Conservation (phyloP, 129 eudicot species). For the Lonicera japonica region DNA sequence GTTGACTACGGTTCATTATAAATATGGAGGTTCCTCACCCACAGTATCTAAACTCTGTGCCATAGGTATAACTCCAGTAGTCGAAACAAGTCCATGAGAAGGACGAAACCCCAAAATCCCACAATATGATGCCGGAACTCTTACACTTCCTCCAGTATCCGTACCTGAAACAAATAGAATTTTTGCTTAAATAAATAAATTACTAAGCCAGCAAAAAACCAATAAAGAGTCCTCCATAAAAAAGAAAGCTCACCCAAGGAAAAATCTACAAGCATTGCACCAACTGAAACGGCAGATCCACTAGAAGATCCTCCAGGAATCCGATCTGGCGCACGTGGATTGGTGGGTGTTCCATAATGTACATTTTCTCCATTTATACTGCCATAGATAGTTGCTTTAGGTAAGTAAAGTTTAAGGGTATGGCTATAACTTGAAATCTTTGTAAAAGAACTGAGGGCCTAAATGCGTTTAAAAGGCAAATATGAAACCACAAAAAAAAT, state of each 20-base stretch:
- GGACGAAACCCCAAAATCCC: conserved; percentile 93
- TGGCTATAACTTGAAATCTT: no score
- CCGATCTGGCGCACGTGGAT: conserved; percentile 80
- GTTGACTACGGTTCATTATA: neutral
- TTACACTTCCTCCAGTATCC: conserved; percentile 96
- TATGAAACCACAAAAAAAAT: no score
- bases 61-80: conserved; percentile 81
- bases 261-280: conserved; percentile 72
- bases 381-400: neutral
- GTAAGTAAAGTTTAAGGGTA: no score
- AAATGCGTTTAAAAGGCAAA: no score
- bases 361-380: conserved; percentile 37
- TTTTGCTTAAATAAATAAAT: conserved; percentile 2
- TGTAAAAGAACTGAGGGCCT: no score
- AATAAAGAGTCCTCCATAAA: neutral
- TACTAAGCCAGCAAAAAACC: neutral
- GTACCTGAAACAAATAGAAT: conserved; percentile 43
- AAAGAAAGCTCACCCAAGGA: conserved; percentile 48
- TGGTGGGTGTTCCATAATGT: conserved; percentile 82
- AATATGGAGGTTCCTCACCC: conserved; percentile 33
- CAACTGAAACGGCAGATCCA: conserved; percentile 93
- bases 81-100: conserved; percentile 73
- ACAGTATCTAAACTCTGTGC: conserved; percentile 94
- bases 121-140: conserved; percentile 93
- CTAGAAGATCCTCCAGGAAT: conserved; percentile 98